phyloP scores from a whole-genome alignment of 140 eudicot species.

The Ambrosia hybrid region DNA sequence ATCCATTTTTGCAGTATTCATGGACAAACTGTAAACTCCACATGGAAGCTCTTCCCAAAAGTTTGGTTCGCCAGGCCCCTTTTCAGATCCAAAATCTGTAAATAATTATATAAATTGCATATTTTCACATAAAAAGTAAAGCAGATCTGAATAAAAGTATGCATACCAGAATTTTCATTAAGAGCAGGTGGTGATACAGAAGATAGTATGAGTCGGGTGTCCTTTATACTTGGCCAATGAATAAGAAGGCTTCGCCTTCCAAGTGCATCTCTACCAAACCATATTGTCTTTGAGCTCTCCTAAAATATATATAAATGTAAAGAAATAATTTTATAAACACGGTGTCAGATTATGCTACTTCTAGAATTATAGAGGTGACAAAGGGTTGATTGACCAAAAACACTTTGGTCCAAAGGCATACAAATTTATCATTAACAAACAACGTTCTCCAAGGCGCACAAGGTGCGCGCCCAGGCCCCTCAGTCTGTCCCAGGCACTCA shows the following conservation, averaged over 20 bases:
- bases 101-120: not conserved
- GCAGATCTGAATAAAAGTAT: not conserved
- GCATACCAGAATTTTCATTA: conserved; percentile 31
- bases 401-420: not conserved
- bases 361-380: conserved; percentile 8
- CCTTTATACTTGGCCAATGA: conserved; percentile 76
- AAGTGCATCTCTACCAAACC: conserved; percentile 98
- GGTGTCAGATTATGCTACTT: not conserved
- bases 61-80: conserved; percentile 28
- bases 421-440: not conserved
- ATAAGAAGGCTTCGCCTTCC: conserved; percentile 97
- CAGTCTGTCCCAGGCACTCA: too few species aligned
- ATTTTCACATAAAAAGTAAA: not conserved
- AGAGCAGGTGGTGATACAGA: conserved; percentile 74
- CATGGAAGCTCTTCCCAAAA: conserved; percentile 98
- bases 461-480: too few species aligned
- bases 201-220: conserved; percentile 68
- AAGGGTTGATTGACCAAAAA: not conserved
- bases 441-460: too few species aligned
- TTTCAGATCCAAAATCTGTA: conserved; percentile 48
- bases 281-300: conserved; percentile 70
- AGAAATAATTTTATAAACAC: conserved; percentile 11
- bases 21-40: conserved; percentile 74
- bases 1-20: conserved; percentile 32
- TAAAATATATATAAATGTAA: conserved; percentile 19